Evolutionary conservation across 495 filamentous ascomycete species (phyloP).

Genomic region (Acidiella bohemica): DNA sequence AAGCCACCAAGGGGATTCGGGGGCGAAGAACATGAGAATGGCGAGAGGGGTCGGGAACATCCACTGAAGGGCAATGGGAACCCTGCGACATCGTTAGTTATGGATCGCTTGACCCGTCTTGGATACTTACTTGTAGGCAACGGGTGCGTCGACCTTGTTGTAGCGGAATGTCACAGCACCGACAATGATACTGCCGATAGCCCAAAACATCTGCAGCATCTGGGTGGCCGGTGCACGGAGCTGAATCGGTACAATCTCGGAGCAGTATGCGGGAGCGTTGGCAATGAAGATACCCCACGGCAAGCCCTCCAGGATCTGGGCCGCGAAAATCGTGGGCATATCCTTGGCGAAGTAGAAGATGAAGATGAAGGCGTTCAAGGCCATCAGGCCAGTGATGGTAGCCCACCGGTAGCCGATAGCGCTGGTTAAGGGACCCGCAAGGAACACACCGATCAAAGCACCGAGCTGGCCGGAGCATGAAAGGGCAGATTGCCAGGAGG

Average conservation of each 20-base stretch:
- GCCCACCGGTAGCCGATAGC: constrained; percentile 21
- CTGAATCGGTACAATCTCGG: constrained; percentile 22
- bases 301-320: constrained; percentile 21
- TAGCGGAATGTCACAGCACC: constrained; percentile 19
- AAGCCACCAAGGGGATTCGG: constrained; percentile 53
- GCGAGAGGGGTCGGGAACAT: constrained; percentile 42
- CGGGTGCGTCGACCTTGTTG: neutral
- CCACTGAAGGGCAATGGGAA: neutral
- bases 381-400: constrained; percentile 18
- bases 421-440: constrained; percentile 19
- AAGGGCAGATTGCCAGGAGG: constrained; percentile 20
- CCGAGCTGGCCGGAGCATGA: constrained; percentile 17
- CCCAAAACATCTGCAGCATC: constrained; percentile 24
- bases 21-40: constrained; percentile 55
- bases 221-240: constrained; percentile 20
- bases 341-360: constrained; percentile 20
- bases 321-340: constrained; percentile 18
- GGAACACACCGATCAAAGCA: constrained; percentile 20
- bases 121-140: constrained; percentile 20
- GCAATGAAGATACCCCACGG: constrained; percentile 25
- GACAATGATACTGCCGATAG: constrained; percentile 22
- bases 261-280: constrained; percentile 21
- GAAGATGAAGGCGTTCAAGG: constrained; percentile 24
- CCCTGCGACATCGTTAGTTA: constrained; percentile 3
- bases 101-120: neutral